Conservation (phyloP, 2,329 filamentous ascomycete species). For the Pestalotiopsis sp. region DNA sequence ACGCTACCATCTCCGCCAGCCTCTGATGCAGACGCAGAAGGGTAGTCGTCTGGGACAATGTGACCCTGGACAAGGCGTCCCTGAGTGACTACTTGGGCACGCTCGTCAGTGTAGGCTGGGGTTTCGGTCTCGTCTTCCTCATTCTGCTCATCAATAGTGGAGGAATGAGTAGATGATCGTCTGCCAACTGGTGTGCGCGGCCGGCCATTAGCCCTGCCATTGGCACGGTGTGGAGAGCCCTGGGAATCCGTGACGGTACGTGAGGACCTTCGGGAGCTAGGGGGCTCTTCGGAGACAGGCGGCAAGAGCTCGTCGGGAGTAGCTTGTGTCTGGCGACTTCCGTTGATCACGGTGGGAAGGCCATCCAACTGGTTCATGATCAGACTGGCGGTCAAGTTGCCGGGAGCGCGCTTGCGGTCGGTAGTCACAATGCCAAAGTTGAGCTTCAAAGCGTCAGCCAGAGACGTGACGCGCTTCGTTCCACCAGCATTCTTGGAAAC, state of each 20-base stretch:
- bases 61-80: conserved; percentile 91
- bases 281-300: conserved; percentile 25
- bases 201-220: conserved; percentile 30
- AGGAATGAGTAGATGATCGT: conserved; percentile 34
- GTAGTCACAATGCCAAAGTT: conserved; percentile 97
- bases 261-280: conserved; percentile 24
- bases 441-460: conserved; percentile 93
- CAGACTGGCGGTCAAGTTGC: conserved; percentile 76
- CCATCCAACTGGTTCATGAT: conserved; percentile 71
- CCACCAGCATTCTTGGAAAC: conserved; percentile 98
- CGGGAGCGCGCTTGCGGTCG: conserved; percentile 65
- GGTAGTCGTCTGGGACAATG: conserved; percentile 91
- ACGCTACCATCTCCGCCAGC: conserved; percentile 61
- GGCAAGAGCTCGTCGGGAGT: conserved; percentile 25
- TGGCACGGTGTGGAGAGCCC: conserved; percentile 43
- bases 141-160: conserved; percentile 36
- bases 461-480: conserved; percentile 93
- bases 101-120: conserved; percentile 72
- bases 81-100: conserved; percentile 86
- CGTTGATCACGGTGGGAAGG: conserved; percentile 29
- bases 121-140: conserved; percentile 38
- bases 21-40: conserved; percentile 73
- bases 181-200: conserved; percentile 30
- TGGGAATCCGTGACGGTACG: conserved; percentile 40
- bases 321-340: conserved; percentile 23